Percentiles rank a stretch among this genome's conserved stretches.
phyloP scores from a whole-genome alignment of 179 eudicot species.

The Spinacia oleracea region DNA sequence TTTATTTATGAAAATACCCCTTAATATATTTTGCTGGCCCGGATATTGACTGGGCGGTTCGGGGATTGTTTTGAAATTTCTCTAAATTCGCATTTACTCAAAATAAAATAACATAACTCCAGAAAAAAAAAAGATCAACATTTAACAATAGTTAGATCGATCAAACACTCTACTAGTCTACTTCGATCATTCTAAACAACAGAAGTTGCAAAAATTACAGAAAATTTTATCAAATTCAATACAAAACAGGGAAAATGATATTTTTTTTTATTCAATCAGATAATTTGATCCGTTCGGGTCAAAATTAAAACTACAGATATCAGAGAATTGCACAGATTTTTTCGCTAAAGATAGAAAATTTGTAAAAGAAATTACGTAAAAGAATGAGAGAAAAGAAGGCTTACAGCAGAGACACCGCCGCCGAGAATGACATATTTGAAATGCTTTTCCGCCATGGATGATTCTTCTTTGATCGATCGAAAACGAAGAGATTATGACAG shows the following conservation, averaged over 20 bases:
- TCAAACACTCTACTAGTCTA: background rate
- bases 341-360: background rate
- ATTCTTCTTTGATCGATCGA: slow-evolving; percentile 2
- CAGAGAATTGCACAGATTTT: background rate
- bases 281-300: background rate
- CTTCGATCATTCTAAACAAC: background rate
- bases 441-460: slow-evolving; percentile 72
- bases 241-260: background rate
- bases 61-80: too few relatives aligned
- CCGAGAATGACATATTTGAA: slow-evolving; percentile 92
- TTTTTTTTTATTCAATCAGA: background rate
- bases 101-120: too few relatives aligned
- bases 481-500: background rate
- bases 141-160: background rate
- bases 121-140: background rate
- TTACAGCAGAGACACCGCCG: slow-evolving; percentile 92
- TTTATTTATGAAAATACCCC: too few relatives aligned
- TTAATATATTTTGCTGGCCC: too few relatives aligned
- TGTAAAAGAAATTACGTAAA: background rate
- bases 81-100: too few relatives aligned
- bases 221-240: background rate
- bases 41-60: too few relatives aligned
- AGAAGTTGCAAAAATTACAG: background rate
- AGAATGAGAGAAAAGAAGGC: slow-evolving; percentile 20
- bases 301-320: background rate